phyloP scores from a whole-genome alignment of 768 basidiomycete species.

The Polyporus arcularius region DNA sequence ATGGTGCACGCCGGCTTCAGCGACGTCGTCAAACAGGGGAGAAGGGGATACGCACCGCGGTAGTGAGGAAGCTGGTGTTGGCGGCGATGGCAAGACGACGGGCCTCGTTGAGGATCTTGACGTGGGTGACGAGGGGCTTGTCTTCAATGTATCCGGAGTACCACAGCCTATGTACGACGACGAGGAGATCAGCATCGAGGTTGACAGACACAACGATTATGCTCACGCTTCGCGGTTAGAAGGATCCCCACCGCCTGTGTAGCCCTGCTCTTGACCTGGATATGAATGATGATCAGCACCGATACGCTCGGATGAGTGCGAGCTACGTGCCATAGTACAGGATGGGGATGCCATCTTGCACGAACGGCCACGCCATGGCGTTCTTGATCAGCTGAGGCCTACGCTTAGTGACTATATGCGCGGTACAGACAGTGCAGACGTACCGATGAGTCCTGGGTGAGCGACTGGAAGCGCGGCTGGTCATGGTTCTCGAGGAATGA shows the following conservation, averaged over 20 bases:
- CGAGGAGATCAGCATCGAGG: background rate
- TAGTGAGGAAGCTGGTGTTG: conserved; percentile 44
- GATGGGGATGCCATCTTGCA: conserved; percentile 53
- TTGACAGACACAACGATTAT: background rate
- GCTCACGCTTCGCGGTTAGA: conserved; percentile 53
- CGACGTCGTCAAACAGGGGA: background rate
- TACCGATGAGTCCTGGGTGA: conserved; percentile 44
- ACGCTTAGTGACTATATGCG: background rate
- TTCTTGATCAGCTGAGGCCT: conserved; percentile 41
- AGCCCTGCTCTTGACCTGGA: conserved; percentile 53
- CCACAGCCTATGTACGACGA: conserved; percentile 51
- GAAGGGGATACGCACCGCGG: conserved; percentile 37
- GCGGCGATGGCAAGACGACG: conserved; percentile 52
- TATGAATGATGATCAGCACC: background rate
- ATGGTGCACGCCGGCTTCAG: background rate
- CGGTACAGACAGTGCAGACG: conserved; percentile 14
- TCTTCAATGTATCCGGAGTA: conserved; percentile 52
- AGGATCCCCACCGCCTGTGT: conserved; percentile 45
- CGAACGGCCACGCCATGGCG: conserved; percentile 51
- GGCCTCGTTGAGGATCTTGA: conserved; percentile 51
- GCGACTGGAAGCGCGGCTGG: conserved; percentile 47
- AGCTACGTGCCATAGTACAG: conserved; percentile 45
- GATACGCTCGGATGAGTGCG: background rate
- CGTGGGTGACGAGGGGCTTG: conserved; percentile 49
- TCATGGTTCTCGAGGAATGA: conserved; percentile 60